Conservation (phyloP, 805 yeast genomes). For the Middelhovenomyces tepae region DNA sequence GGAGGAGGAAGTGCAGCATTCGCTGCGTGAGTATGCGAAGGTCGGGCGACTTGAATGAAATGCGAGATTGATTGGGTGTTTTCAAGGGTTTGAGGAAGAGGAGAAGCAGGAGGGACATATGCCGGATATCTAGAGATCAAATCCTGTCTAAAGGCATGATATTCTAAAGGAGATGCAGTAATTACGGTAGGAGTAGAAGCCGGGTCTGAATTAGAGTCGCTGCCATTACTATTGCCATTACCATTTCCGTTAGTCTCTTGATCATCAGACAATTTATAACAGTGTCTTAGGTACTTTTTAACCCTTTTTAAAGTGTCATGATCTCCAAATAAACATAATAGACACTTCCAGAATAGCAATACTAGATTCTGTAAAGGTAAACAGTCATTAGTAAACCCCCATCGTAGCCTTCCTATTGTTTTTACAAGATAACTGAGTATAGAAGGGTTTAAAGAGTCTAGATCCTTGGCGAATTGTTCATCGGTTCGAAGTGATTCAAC, state of each 20-base stretch:
- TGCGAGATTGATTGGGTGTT: conserved; percentile 50
- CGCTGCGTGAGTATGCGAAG: conserved; percentile 36
- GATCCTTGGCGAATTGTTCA: conserved; percentile 13
- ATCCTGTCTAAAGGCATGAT: conserved; percentile 70
- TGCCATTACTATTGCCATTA: conserved; percentile 7
- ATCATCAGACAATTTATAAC: conserved; percentile 30
- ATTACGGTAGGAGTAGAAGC: conserved; percentile 20
- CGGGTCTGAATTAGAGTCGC: conserved; percentile 9
- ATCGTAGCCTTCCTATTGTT: conserved; percentile 60
- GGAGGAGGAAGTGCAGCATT: conserved; percentile 43
- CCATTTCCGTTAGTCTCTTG: conserved; percentile 18
- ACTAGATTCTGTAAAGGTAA: conserved; percentile 39
- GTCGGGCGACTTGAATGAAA: conserved; percentile 49
- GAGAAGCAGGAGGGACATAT: conserved; percentile 43
- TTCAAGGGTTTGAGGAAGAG: conserved; percentile 38
- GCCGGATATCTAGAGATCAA: conserved; percentile 68
- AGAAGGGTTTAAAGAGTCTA: conserved; percentile 23
- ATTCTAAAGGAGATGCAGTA: conserved; percentile 76
- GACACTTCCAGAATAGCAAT: conserved; percentile 42
- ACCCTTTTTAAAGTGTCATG: conserved; percentile 31
- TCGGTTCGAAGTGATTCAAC: conserved; percentile 9
- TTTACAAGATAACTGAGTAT: conserved; percentile 38
- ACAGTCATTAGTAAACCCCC: conserved; percentile 42
- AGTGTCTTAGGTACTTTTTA: conserved; percentile 38
- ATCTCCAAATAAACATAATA: conserved; percentile 54